Evolutionary conservation across 2,329 filamentous ascomycete species (phyloP).

Genomic region (Cladorrhinum sp.): DNA sequence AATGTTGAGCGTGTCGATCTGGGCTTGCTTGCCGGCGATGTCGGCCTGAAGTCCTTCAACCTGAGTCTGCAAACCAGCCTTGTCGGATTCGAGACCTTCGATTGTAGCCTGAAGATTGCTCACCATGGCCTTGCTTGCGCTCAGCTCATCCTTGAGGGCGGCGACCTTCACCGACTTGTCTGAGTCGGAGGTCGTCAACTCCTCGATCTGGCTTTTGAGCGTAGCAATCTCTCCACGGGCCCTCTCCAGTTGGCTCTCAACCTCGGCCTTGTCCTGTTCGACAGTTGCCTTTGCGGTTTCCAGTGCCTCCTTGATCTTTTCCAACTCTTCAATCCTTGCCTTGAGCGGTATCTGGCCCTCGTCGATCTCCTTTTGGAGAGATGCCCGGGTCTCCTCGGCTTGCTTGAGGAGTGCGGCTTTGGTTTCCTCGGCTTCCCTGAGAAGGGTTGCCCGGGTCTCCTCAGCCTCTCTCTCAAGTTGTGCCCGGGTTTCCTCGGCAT

Average conservation of each 20-base stretch:
- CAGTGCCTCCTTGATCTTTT: constrained; percentile 31
- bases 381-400: constrained; percentile 26
- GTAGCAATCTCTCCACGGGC: constrained; percentile 29
- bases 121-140: constrained; percentile 20
- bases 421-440: constrained; percentile 26
- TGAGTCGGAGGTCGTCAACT: constrained; percentile 27
- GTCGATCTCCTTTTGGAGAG: constrained; percentile 23
- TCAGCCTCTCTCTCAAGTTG: constrained; percentile 21
- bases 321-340: constrained; percentile 24
- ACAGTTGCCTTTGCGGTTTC: constrained; percentile 28
- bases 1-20: constrained; percentile 25
- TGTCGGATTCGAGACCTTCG: constrained; percentile 27
- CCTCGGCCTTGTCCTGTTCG: constrained; percentile 28
- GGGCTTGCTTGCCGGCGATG: constrained; percentile 17
- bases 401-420: constrained; percentile 23
- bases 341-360: constrained; percentile 26
- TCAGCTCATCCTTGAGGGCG: constrained; percentile 28
- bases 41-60: constrained; percentile 21
- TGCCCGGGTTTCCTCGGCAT: constrained; percentile 12
- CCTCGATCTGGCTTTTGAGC: constrained; percentile 30
- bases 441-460: constrained; percentile 15
- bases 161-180: constrained; percentile 27
- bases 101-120: constrained; percentile 20
- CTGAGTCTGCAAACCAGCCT: constrained; percentile 23
- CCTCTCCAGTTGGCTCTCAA: constrained; percentile 24